A percentile compares a stretch with the other conserved stretches of the same genome.
Evolutionary conservation across 257 asterid species (phyloP).

Genomic region (Scutellaria baicalensis): DNA sequence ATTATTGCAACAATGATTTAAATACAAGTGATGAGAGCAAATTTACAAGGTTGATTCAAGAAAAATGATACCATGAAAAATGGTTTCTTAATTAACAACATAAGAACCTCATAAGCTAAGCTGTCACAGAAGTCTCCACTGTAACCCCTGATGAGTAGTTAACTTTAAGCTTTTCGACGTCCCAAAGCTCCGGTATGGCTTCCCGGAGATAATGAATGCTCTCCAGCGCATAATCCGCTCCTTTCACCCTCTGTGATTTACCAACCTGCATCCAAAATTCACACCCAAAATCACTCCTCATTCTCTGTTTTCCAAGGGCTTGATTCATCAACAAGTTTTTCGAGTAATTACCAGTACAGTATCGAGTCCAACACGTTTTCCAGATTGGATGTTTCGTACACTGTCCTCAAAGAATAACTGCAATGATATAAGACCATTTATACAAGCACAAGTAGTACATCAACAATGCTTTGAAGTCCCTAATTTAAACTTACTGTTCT

Average conservation of each 20-base stretch:
- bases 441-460: neutral
- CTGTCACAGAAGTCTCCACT: slow-evolving; percentile 85
- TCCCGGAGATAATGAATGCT: slow-evolving; percentile 86
- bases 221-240: slow-evolving; percentile 86
- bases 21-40: slow-evolving; percentile 21
- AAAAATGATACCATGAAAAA: slow-evolving; percentile 9
- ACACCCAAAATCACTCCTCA: neutral
- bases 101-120: slow-evolving; percentile 25
- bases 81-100: slow-evolving; percentile 2
- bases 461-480: neutral
- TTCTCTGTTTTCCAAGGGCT: neutral
- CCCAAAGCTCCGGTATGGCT: slow-evolving; percentile 92
- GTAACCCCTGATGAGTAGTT: slow-evolving; percentile 55
- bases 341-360: slow-evolving; percentile 65
- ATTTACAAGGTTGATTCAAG: slow-evolving; percentile 32
- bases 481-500: slow-evolving; percentile 87
- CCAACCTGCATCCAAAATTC: slow-evolving; percentile 50
- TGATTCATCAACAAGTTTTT: neutral
- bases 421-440: neutral
- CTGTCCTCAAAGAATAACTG: slow-evolving; percentile 97
- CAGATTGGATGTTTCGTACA: slow-evolving; percentile 70
- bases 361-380: slow-evolving; percentile 72
- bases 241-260: slow-evolving; percentile 72
- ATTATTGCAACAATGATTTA: slow-evolving; percentile 15
- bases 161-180: slow-evolving; percentile 52